Conservation (phyloP, 1,139 yeast genomes). For the Keqinozyma sinolaborantium region DNA sequence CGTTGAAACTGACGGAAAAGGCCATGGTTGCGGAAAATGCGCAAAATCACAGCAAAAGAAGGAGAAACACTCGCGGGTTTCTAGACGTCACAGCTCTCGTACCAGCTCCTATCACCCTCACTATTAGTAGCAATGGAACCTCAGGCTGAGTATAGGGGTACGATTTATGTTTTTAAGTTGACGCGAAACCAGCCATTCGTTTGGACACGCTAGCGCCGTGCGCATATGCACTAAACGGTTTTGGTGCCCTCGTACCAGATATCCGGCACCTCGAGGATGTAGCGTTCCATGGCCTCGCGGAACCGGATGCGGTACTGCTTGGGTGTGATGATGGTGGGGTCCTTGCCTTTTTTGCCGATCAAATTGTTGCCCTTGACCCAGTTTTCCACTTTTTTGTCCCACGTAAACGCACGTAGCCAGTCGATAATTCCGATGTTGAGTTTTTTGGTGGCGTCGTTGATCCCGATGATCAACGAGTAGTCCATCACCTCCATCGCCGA, state of each 20-base stretch:
- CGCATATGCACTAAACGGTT: neutral
- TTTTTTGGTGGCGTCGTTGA: conserved; percentile 58
- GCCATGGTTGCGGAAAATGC: neutral
- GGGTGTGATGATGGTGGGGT: conserved; percentile 97
- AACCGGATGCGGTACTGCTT: conserved; percentile 90
- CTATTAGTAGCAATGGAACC: no score
- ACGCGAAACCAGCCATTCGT: neutral
- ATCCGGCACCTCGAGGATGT: conserved; percentile 92
- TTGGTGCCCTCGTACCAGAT: conserved; percentile 56
- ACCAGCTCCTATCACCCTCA: no score
- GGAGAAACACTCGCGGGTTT: no score
- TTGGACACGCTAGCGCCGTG: neutral
- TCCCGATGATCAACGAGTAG: conserved; percentile 90
- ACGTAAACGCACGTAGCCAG: conserved; percentile 91
- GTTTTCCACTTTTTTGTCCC: conserved; percentile 98
- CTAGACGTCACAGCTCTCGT: no score
- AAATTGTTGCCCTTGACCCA: conserved; percentile 95
- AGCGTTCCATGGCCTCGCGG: conserved; percentile 97
- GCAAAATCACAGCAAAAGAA: no score
- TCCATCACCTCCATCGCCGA: conserved; percentile 99
- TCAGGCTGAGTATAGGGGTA: no score
- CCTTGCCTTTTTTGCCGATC: conserved; percentile 85
- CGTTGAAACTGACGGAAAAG: conserved; percentile 18
- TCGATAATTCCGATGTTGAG: conserved; percentile 94
- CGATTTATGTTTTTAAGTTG: neutral